Evolutionary conservation across 2,329 filamentous ascomycete genomes (phyloP), one percentile per base, ranked within the genome.

Genomic region (Periconia sp.): DNA sequence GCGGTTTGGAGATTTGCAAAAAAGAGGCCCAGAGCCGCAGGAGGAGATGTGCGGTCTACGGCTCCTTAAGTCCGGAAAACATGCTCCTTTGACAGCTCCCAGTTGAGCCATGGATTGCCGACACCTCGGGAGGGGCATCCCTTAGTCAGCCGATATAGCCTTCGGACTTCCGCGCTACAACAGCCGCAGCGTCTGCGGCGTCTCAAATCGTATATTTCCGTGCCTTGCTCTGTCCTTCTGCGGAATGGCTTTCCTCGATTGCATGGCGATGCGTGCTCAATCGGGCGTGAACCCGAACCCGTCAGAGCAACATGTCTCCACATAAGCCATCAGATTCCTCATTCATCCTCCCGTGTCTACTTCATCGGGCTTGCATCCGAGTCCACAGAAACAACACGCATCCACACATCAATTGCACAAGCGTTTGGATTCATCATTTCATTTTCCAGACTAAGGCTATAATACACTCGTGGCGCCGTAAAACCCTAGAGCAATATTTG

Each of bases 381-480:
- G n/a, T 48, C 43, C 41, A 34, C 50, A 51, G 46, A 40, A 24
- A 11, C 12, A 23, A 25, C 37, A 19, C 17, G 19, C 32, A 10
- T 7, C 24, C 22, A 18, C 12, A 13, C 18, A 4, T 24, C 16
- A 30, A 22, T n/a, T 12, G 19, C 19, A 40, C 30, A 33, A 26
- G 13, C 26, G 5, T 15, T 28, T 35, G 36, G 36, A 43, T 53
- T 52, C 54, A 46, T 54, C 31, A 48, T 40, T 45, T 50, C 50
- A 48, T 49, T 52, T 43, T 46, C 54, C 43, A 46, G 48, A 44
- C 48, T 38, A 41, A 54, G 48, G 56, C 48, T 61, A 61, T 63
- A 48, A 58, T 63, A 65, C 60, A 62, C 48, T 53, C 36, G 46
- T 49, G 50, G 50, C 62, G 62, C 63, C 63, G 24, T 48, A 36